Evolutionary conservation across 176 grass and related monocot species (phyloP).

Genomic region (Ananas comosus): DNA sequence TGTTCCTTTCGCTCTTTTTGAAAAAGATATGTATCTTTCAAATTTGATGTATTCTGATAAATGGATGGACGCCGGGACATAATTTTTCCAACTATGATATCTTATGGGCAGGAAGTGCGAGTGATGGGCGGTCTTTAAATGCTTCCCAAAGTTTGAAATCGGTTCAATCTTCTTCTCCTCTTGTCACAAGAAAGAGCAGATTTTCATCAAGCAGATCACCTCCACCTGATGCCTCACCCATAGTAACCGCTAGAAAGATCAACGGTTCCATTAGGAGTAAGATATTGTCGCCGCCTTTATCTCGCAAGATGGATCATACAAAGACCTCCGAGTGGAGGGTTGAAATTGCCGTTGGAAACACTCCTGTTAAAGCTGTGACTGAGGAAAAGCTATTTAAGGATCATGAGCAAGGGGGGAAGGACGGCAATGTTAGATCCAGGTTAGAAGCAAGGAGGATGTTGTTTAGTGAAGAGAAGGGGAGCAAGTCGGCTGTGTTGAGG

Average conservation of each 20-base stretch:
- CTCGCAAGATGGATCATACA: neutral
- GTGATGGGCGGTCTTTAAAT: constrained; percentile 25
- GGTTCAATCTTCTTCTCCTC: constrained; percentile 11
- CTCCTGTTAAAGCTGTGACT: constrained; percentile 47
- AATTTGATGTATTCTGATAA: neutral
- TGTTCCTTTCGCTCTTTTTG: constrained; percentile 3
- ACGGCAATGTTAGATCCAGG: constrained; percentile 47
- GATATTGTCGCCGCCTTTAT: constrained; percentile 30
- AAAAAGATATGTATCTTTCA: constrained; percentile 5
- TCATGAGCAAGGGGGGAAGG: constrained; percentile 3
- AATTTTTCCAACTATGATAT: constrained; percentile 26
- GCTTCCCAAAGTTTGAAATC: constrained; percentile 38
- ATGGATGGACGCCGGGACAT: neutral
- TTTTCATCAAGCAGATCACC: constrained; percentile 36
- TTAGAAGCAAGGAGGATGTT: constrained; percentile 51
- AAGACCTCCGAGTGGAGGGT: constrained; percentile 39
- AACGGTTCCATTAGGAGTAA: constrained; percentile 29
- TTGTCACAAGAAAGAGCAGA: constrained; percentile 36
- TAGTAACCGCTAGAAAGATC: constrained; percentile 17
- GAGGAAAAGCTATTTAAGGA: constrained; percentile 42
- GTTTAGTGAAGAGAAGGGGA: constrained; percentile 59
- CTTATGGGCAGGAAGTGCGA: constrained; percentile 46
- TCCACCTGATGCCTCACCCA: constrained; percentile 19
- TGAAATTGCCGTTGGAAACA: constrained; percentile 27
- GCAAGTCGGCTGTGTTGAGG: constrained; percentile 40